phyloP scores from a whole-genome alignment of 2,329 filamentous ascomycete species.

The Thielaviopsis euricoi region DNA sequence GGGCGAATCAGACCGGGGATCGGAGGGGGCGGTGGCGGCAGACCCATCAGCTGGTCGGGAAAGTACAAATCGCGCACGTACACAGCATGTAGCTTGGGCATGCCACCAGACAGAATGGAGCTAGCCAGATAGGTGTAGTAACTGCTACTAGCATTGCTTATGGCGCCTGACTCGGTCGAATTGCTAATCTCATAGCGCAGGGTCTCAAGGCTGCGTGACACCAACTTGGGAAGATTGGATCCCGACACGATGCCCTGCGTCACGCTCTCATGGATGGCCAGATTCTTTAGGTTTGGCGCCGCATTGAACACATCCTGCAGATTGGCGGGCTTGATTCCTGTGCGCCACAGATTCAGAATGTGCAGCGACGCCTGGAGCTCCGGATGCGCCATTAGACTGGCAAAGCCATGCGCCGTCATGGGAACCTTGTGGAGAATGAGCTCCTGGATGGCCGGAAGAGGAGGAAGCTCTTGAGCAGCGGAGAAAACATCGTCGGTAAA shows the following conservation, averaged over 20 bases:
- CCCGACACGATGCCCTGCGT: constrained; percentile 32
- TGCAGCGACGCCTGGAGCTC: constrained; percentile 44
- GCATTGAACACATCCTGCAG: constrained; percentile 44
- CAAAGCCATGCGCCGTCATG: constrained; percentile 55
- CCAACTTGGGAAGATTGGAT: constrained; percentile 39
- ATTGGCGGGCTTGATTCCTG: constrained; percentile 47
- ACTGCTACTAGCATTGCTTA: constrained; percentile 34
- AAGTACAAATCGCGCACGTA: constrained; percentile 80
- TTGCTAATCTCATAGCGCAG: constrained; percentile 73
- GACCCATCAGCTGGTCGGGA: constrained; percentile 56
- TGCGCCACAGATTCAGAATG: constrained; percentile 54
- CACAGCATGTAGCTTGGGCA: constrained; percentile 58
- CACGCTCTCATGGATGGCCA: constrained; percentile 36
- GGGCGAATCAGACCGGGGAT: constrained; percentile 22
- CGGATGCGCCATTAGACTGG: constrained; percentile 46
- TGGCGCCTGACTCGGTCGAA: constrained; percentile 38
- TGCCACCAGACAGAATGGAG: constrained; percentile 59
- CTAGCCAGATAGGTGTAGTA: constrained; percentile 78
- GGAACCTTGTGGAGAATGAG: constrained; percentile 57
- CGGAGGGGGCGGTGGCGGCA: constrained; percentile 54
- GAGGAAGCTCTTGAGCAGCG: constrained; percentile 45
- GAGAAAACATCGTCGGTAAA: constrained; percentile 67
- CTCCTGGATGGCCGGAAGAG: constrained; percentile 58
- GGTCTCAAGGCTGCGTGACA: constrained; percentile 50
- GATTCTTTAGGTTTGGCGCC: constrained; percentile 39